A percentile compares a stretch with the other conserved stretches of the same genome.
Conservation (phyloP, 73 alveolate species). For the Durusdinium trenchii region DNA sequence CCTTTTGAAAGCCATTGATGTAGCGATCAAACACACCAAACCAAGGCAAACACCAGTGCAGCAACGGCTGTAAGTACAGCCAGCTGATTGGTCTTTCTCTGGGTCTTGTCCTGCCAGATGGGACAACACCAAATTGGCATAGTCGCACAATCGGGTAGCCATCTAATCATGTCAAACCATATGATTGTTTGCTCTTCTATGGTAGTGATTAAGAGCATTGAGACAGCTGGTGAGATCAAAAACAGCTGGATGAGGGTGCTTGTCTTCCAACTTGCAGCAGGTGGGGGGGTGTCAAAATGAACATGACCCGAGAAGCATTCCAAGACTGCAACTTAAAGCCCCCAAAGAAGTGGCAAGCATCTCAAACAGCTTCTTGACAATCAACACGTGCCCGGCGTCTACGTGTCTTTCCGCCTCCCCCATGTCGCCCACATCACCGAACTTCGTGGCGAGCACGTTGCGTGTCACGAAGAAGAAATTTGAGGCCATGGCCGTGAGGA, state of each 20-base stretch:
- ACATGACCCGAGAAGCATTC: neutral
- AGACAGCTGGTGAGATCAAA: no score
- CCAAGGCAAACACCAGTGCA: neutral
- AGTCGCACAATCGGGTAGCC: neutral
- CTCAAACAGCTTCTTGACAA: no score
- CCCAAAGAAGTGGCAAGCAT: no score
- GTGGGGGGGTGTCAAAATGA: no score
- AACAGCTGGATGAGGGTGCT: no score
- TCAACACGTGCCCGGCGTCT: no score
- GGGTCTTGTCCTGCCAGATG: conserved; percentile 62
- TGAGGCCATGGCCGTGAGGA: conserved; percentile 93
- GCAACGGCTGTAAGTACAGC: conserved; percentile 93
- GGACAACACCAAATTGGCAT: neutral
- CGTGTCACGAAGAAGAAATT: conserved; percentile 95
- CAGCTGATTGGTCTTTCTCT: conserved; percentile 93
- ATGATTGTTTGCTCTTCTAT: no score
- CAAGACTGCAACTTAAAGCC: neutral
- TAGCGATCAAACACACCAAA: neutral
- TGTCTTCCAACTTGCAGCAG: no score
- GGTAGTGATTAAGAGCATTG: no score
- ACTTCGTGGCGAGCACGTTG: conserved; percentile 94
- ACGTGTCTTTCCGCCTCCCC: conserved; percentile 41
- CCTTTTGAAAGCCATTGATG: neutral
- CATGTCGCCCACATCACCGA: conserved; percentile 95
- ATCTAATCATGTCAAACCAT: neutral